A percentile compares a stretch with the other conserved stretches of the same genome.
phyloP scores from a whole-genome alignment of 2,329 filamentous ascomycete genomes.

The Nigrospora osmanthi region DNA sequence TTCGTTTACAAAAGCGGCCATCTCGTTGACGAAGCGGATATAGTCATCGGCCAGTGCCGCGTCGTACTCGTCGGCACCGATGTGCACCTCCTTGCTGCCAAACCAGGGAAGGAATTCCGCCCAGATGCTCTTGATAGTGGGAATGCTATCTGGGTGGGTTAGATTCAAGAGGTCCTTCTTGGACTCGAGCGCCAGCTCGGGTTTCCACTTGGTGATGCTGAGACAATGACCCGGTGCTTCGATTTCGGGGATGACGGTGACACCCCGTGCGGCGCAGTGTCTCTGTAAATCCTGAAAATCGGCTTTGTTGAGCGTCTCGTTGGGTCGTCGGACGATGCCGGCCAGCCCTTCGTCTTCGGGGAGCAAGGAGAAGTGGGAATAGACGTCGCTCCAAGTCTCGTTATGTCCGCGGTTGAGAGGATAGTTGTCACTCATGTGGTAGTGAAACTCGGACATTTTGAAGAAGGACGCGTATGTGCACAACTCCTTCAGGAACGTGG shows the following conservation, averaged over 20 bases:
- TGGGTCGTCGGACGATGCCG: slow-evolving; percentile 33
- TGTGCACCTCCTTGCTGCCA: slow-evolving; percentile 43
- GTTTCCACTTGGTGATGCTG: slow-evolving; percentile 47
- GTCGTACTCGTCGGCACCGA: slow-evolving; percentile 48
- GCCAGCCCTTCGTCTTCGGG: slow-evolving; percentile 25
- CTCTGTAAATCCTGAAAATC: slow-evolving; percentile 40
- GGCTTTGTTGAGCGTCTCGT: slow-evolving; percentile 34
- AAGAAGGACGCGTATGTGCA: slow-evolving; percentile 37
- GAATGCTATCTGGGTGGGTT: slow-evolving; percentile 43
- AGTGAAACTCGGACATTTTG: slow-evolving; percentile 40
- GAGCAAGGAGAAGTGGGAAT: slow-evolving; percentile 33
- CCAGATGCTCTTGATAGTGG: slow-evolving; percentile 43
- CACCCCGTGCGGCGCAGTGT: slow-evolving; percentile 40
- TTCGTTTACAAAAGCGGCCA: slow-evolving; percentile 31
- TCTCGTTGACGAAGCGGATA: slow-evolving; percentile 41
- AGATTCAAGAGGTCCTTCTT: slow-evolving; percentile 42
- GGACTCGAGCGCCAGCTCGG: slow-evolving; percentile 34
- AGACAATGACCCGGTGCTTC: slow-evolving; percentile 46
- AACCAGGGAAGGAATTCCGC: slow-evolving; percentile 46
- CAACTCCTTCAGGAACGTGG: slow-evolving; percentile 31
- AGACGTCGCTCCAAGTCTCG: slow-evolving; percentile 35
- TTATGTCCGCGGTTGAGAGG: slow-evolving; percentile 37
- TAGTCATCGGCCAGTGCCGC: slow-evolving; percentile 36
- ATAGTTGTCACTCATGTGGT: slow-evolving; percentile 41
- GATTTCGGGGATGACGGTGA: slow-evolving; percentile 47